Evolutionary conservation across 768 basidiomycete species (phyloP).

Genomic region (Mycena kentingensis): DNA sequence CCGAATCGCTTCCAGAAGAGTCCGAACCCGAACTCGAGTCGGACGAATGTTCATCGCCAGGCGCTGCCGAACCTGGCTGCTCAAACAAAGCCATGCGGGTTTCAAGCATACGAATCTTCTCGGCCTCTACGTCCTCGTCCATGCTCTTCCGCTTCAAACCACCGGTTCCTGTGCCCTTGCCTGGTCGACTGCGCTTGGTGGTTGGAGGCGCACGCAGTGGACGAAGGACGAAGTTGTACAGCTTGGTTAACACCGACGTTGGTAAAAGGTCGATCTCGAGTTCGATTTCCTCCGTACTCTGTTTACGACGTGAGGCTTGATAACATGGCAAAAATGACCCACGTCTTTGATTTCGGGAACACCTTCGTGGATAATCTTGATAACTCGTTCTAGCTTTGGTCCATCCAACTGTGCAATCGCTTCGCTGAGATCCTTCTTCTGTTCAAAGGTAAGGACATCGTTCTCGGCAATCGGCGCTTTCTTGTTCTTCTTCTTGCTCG

Average conservation of each 20-base stretch:
- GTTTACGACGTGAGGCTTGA: constrained; percentile 17
- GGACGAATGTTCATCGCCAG: constrained; percentile 74
- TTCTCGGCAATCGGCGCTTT: constrained; percentile 76
- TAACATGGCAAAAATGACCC: constrained; percentile 36
- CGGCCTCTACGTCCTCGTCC: constrained; percentile 95
- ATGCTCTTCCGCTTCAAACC: constrained; percentile 93
- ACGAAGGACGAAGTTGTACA: constrained; percentile 94
- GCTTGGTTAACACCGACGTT: constrained; percentile 80
- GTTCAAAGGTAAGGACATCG: constrained; percentile 87
- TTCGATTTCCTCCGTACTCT: constrained; percentile 98
- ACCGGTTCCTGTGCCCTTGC: constrained; percentile 85
- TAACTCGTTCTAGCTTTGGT: constrained; percentile 81
- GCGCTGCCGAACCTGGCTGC: constrained; percentile 42
- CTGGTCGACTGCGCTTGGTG: constrained; percentile 62
- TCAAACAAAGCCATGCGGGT: constrained; percentile 86
- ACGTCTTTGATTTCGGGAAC: constrained; percentile 94
- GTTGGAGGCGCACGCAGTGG: constrained; percentile 69
- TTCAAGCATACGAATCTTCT: constrained; percentile 91
- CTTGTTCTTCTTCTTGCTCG: constrained; percentile 55
- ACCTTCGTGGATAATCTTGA: constrained; percentile 92
- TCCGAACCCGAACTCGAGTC: constrained; percentile 79
- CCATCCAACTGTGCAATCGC: constrained; percentile 88
- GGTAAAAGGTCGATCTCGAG: constrained; percentile 95
- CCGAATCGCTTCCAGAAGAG: constrained; percentile 83
- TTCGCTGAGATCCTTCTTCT: constrained; percentile 98